phyloP scores from a whole-genome alignment of 2,329 filamentous ascomycete genomes.

The Ascomycota sp. region DNA sequence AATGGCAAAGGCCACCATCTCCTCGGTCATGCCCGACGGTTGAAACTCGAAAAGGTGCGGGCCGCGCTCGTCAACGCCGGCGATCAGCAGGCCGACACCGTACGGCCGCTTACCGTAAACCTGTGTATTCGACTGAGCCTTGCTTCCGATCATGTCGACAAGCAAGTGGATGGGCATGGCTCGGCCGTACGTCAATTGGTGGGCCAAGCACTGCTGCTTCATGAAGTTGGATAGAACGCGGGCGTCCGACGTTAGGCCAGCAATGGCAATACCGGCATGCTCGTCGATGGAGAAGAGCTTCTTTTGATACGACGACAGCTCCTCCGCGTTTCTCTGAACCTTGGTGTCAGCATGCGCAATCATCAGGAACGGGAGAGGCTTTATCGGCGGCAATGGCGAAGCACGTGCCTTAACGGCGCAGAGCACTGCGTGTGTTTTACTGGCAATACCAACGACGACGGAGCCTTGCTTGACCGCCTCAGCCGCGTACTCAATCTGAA shows the following conservation, averaged over 20 bases:
- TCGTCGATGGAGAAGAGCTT: constrained; percentile 95
- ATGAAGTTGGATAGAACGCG: constrained; percentile 99
- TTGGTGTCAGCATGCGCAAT: too few relatives aligned
- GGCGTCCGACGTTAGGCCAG: constrained; percentile 89
- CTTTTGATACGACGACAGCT: constrained; percentile 98
- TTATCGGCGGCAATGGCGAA: constrained; percentile 1
- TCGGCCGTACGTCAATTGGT: constrained; percentile 88
- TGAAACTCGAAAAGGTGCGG: constrained; percentile 98
- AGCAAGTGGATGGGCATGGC: constrained; percentile 79
- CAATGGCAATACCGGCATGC: constrained; percentile 87
- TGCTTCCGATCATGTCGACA: constrained; percentile 81
- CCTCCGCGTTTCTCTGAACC: constrained; percentile 86
- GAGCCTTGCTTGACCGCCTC: constrained; percentile 99
- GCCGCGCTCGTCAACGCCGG: constrained; percentile 81
- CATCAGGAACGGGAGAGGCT: too few relatives aligned
- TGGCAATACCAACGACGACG: constrained; percentile 88
- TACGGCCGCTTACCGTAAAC: constrained; percentile 93
- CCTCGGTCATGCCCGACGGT: constrained; percentile 84
- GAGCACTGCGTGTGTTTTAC: constrained; percentile 93
- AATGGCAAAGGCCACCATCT: constrained; percentile 93
- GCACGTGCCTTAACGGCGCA: constrained; percentile 75
- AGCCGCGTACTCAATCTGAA: constrained; percentile 97
- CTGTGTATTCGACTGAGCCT: constrained; percentile 95
- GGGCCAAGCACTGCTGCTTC: constrained; percentile 95
- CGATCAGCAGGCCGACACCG: constrained; percentile 80